Conservation (phyloP, 129 eudicot species). For the Chrysanthemum makinoi region DNA sequence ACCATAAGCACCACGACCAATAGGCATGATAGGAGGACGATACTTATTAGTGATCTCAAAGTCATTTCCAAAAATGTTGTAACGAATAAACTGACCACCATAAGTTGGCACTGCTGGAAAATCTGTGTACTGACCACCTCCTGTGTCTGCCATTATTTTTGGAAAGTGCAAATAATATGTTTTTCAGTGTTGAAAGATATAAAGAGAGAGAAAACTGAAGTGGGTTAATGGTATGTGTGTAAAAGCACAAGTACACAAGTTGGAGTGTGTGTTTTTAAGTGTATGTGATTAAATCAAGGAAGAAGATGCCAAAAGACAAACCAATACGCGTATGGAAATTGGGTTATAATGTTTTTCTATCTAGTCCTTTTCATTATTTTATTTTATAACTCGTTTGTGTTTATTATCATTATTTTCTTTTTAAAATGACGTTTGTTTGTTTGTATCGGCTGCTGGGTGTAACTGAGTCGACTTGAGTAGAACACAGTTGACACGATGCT, state of each 20-base stretch:
- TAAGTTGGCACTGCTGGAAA: slow-evolving; percentile 68
- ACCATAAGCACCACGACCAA: slow-evolving; percentile 98
- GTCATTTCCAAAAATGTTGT: slow-evolving; percentile 62
- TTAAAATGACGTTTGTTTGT: background rate
- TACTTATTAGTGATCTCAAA: slow-evolving; percentile 79
- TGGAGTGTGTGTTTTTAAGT: slow-evolving; percentile 5
- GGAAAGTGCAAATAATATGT: no score
- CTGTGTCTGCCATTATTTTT: slow-evolving; percentile 49
- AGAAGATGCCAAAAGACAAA: slow-evolving; percentile 37
- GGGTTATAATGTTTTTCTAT: background rate
- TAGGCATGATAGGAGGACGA: slow-evolving; percentile 86
- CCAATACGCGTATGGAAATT: slow-evolving; percentile 33
- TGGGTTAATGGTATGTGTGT: background rate
- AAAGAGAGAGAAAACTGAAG: slow-evolving; percentile 15
- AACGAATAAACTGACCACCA: slow-evolving; percentile 79
- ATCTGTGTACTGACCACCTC: slow-evolving; percentile 53
- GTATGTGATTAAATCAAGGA: slow-evolving; percentile 18
- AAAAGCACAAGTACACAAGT: slow-evolving; percentile 3
- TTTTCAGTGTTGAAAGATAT: no score
- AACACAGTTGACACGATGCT: no score
- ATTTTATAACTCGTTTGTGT: background rate
- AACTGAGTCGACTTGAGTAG: no score
- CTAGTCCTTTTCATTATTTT: background rate
- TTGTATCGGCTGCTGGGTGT: no score
- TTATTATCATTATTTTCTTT: background rate